Conservation (phyloP, 2,329 filamentous ascomycete species). For the Zymoseptoria crescenta region DNA sequence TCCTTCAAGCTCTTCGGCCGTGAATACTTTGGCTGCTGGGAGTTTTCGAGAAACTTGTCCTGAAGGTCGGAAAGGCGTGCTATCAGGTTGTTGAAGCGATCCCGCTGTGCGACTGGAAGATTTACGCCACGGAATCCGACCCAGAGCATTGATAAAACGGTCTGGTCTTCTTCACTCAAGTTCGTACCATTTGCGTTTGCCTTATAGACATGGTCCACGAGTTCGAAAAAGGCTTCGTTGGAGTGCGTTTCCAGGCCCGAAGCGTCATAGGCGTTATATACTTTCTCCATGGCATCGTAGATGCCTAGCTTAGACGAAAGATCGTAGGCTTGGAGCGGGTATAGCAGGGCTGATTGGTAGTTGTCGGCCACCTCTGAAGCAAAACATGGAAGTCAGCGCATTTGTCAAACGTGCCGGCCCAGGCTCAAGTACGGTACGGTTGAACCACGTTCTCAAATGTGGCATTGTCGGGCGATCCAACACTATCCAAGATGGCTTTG, state of each 20-base stretch:
- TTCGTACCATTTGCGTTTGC: slow-evolving; percentile 40
- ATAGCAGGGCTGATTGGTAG: slow-evolving; percentile 34
- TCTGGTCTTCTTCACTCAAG: slow-evolving; percentile 58
- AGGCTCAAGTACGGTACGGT: slow-evolving; percentile 46
- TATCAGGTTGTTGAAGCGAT: slow-evolving; percentile 76
- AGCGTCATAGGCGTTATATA: slow-evolving; percentile 45
- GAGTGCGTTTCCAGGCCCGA: slow-evolving; percentile 67
- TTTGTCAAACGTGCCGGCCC: neutral
- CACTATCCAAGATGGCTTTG: slow-evolving; percentile 54
- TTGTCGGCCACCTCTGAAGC: slow-evolving; percentile 44
- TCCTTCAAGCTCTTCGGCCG: slow-evolving; percentile 61
- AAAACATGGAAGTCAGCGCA: neutral
- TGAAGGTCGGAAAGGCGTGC: slow-evolving; percentile 62
- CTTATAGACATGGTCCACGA: slow-evolving; percentile 42
- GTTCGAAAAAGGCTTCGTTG: slow-evolving; percentile 66
- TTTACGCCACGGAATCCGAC: slow-evolving; percentile 69
- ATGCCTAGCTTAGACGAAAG: slow-evolving; percentile 37
- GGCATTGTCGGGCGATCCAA: slow-evolving; percentile 43
- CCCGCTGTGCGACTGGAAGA: slow-evolving; percentile 57
- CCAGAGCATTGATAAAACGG: slow-evolving; percentile 64
- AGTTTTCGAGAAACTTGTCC: slow-evolving; percentile 65
- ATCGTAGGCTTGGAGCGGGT: slow-evolving; percentile 38
- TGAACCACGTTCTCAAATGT: slow-evolving; percentile 49
- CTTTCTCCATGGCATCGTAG: slow-evolving; percentile 37
- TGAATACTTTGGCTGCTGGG: slow-evolving; percentile 72